Evolutionary conservation across 2,329 filamentous ascomycete species (phyloP).

Genomic region (Chaetothyriales sp.): DNA sequence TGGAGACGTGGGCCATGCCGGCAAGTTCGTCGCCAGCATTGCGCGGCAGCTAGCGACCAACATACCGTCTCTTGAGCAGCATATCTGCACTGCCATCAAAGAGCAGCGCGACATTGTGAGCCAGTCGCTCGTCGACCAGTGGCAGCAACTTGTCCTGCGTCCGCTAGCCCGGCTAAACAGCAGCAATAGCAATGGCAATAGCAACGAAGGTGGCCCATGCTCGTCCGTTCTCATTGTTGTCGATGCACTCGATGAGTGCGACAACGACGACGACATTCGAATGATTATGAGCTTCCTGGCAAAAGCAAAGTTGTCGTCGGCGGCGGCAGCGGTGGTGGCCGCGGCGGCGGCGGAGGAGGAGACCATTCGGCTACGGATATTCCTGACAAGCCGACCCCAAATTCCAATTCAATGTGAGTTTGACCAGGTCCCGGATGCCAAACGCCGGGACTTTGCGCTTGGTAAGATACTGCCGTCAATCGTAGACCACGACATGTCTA

Average conservation of each 20-base stretch:
- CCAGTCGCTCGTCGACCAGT: constrained; percentile 21
- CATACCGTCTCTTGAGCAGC: constrained; percentile 20
- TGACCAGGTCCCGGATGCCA: constrained; percentile 7
- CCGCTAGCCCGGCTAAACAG: constrained; percentile 11
- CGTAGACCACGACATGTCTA: constrained; percentile 18
- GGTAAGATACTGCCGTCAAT: constrained; percentile 18
- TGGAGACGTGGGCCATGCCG: constrained; percentile 24
- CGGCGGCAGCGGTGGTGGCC: too few species aligned
- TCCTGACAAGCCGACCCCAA: constrained; percentile 23
- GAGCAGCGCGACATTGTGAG: constrained; percentile 18
- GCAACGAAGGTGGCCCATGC: background rate
- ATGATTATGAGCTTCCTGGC: constrained; percentile 17
- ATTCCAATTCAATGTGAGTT: constrained; percentile 18
- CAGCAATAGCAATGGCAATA: background rate
- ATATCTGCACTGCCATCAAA: constrained; percentile 14
- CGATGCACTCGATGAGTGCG: constrained; percentile 23
- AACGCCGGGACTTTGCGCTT: constrained; percentile 17
- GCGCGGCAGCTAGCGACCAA: constrained; percentile 22
- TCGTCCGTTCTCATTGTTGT: constrained; percentile 15
- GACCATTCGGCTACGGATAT: constrained; percentile 14
- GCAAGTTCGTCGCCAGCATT: constrained; percentile 30
- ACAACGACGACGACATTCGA: constrained; percentile 15
- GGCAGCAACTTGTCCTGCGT: constrained; percentile 18
- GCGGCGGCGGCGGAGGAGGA: too few species aligned
- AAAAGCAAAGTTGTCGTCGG: constrained; percentile 1